Percentiles rank a stretch among this genome's conserved stretches.
phyloP scores from a whole-genome alignment of 2,329 filamentous ascomycete species.

The Pyrenophora tritici-repentis region DNA sequence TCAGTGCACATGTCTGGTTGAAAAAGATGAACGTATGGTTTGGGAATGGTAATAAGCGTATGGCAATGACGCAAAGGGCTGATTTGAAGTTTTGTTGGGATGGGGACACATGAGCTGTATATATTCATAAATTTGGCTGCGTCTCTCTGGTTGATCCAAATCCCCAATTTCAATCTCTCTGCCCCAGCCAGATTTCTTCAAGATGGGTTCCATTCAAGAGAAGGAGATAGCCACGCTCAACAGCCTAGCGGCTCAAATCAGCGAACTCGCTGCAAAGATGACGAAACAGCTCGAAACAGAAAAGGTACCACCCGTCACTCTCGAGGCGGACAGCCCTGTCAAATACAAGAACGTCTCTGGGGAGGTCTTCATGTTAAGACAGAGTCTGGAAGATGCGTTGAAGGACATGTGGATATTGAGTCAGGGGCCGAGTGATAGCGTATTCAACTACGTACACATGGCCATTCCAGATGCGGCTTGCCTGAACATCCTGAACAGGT shows the following conservation, averaged over 20 bases:
- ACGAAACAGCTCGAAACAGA: slow-evolving; percentile 51
- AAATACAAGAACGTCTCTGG: slow-evolving; percentile 50
- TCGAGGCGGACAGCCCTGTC: slow-evolving; percentile 52
- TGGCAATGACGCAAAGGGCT: too few species aligned
- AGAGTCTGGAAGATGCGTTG: slow-evolving; percentile 53
- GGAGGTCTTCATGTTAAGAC: slow-evolving; percentile 53
- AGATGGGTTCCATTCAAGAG: slow-evolving; percentile 25
- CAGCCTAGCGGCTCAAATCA: slow-evolving; percentile 53
- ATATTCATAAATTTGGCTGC: too few species aligned
- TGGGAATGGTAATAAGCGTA: too few species aligned
- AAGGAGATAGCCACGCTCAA: slow-evolving; percentile 45
- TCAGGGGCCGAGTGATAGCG: slow-evolving; percentile 57
- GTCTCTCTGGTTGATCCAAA: too few species aligned
- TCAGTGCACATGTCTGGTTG: too few species aligned
- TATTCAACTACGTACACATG: slow-evolving; percentile 48
- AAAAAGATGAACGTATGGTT: too few species aligned
- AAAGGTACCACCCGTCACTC: slow-evolving; percentile 51
- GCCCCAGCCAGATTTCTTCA: neutral
- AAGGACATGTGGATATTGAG: slow-evolving; percentile 55
- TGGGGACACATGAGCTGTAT: too few species aligned
- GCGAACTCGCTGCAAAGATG: slow-evolving; percentile 51
- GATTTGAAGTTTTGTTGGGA: too few species aligned
- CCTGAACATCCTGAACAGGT: slow-evolving; percentile 58
- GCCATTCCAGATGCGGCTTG: slow-evolving; percentile 52
- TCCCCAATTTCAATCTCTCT: too few species aligned